Percentiles rank a stretch among this genome's conserved stretches.
Evolutionary conservation across 1,284 basidiomycete species (phyloP).

Genomic region (Sanghuangporus weigelae): DNA sequence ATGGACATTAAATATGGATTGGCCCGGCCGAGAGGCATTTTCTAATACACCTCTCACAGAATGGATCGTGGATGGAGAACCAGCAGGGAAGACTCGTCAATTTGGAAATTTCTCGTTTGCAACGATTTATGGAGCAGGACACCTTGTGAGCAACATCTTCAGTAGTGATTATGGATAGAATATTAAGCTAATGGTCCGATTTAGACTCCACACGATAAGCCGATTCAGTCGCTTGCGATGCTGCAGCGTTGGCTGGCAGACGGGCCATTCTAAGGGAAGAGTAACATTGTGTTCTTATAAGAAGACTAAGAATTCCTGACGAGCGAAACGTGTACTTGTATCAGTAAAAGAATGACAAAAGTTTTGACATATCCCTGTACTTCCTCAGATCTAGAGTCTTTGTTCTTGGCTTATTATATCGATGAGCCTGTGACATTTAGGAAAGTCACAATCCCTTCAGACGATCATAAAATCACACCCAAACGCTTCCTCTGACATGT

Average conservation of each 20-base stretch:
- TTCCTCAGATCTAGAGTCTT: too few relatives aligned
- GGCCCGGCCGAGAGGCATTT: slow-evolving; percentile 55
- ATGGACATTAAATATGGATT: slow-evolving; percentile 58
- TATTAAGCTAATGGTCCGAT: background rate
- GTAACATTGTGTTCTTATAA: background rate
- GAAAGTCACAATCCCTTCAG: too few relatives aligned
- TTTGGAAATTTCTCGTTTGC: slow-evolving; percentile 58
- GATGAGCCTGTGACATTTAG: too few relatives aligned
- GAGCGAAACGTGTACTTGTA: too few relatives aligned
- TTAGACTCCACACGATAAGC: slow-evolving; percentile 60
- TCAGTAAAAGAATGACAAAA: too few relatives aligned
- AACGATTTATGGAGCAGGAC: slow-evolving; percentile 54
- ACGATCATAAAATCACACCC: too few relatives aligned
- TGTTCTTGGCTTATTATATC: too few relatives aligned
- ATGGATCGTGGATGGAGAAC: slow-evolving; percentile 51
- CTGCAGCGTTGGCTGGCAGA: slow-evolving; percentile 48
- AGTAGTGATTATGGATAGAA: background rate
- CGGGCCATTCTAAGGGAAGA: background rate
- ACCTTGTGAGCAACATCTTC: slow-evolving; percentile 44
- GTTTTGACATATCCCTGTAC: too few relatives aligned
- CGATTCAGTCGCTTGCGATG: slow-evolving; percentile 46
- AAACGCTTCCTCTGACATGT: background rate
- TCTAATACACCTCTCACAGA: slow-evolving; percentile 39
- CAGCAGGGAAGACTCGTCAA: slow-evolving; percentile 52
- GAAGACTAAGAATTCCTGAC: background rate